These are phyloP conservation scores for Begonia masoniana DNA, from an alignment of 306 rosid species.

Conservation along the genomic window DNA sequence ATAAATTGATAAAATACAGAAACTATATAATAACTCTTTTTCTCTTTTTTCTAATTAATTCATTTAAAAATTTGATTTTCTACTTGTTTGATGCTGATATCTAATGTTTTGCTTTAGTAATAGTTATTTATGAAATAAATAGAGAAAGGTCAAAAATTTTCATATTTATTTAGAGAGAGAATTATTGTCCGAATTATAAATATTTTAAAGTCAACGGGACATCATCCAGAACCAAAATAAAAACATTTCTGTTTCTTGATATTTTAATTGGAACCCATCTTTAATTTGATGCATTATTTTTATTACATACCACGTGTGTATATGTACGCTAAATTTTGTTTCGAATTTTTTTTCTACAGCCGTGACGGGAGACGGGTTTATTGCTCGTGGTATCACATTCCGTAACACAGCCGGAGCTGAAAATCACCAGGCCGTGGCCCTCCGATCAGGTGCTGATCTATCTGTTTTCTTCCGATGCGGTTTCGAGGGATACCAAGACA, in stretches of 20 bases:
- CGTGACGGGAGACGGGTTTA: conserved; percentile 5
- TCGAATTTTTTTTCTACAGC: conserved; percentile 5
- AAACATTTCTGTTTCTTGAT: too few relatives aligned
- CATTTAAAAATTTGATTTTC: neutral
- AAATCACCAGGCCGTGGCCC: conserved; percentile 14
- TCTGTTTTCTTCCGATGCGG: conserved; percentile 10
- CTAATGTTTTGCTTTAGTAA: neutral
- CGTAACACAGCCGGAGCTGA: conserved; percentile 10
- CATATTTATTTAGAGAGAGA: too few relatives aligned
- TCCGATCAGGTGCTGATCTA: conserved; percentile 4
- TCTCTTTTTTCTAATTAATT: too few relatives aligned
- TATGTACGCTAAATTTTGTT: too few relatives aligned
- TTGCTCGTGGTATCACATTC: conserved; percentile 11
- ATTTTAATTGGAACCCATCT: too few relatives aligned
- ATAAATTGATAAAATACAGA: neutral
- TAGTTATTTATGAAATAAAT: too few relatives aligned
- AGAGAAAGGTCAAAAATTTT: neutral
- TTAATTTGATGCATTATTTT: too few relatives aligned
- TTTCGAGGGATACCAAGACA: conserved; percentile 23
- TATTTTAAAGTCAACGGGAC: neutral
- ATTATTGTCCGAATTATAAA: neutral
- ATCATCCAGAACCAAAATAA: neutral
- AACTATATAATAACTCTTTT: neutral
- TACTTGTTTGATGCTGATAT: too few relatives aligned
- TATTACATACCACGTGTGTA: too few relatives aligned